A percentile compares a stretch with the other conserved stretches of the same genome.
Conservation (phyloP, 495 filamentous ascomycete species). For the Cudoniella acicularis region DNA sequence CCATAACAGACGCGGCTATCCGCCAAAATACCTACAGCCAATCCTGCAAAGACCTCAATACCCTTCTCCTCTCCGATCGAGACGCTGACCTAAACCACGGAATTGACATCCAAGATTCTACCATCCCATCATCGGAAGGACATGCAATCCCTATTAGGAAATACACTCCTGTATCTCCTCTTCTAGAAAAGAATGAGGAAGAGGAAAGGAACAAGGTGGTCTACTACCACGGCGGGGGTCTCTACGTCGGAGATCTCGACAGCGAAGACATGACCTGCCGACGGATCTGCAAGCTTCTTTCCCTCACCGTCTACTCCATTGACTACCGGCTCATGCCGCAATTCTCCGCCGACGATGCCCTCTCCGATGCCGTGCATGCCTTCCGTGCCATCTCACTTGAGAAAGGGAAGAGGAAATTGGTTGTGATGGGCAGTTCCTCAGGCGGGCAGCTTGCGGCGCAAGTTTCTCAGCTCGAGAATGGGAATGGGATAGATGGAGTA, state of each 20-base stretch:
- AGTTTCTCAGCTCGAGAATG: slow-evolving; percentile 18
- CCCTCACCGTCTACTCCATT: slow-evolving; percentile 26
- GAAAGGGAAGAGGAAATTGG: background rate
- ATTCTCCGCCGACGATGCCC: slow-evolving; percentile 21
- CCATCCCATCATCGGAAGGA: background rate
- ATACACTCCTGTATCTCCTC: slow-evolving; percentile 12
- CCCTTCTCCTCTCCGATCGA: slow-evolving; percentile 8
- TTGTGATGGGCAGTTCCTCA: slow-evolving; percentile 30
- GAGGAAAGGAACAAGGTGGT: slow-evolving; percentile 12
- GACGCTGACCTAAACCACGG: slow-evolving; percentile 9
- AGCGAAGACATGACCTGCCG: slow-evolving; percentile 32
- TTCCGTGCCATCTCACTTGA: slow-evolving; percentile 14
- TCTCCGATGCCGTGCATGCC: slow-evolving; percentile 24
- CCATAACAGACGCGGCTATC: background rate
- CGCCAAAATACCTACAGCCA: slow-evolving; percentile 13
- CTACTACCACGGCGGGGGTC: slow-evolving; percentile 33
- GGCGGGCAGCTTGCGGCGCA: slow-evolving; percentile 31
- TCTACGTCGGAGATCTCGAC: slow-evolving; percentile 29
- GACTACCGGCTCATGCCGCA: slow-evolving; percentile 28
- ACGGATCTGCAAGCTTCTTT: slow-evolving; percentile 20
- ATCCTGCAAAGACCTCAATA: slow-evolving; percentile 16
- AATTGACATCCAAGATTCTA: slow-evolving; percentile 4
- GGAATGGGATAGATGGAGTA: slow-evolving; percentile 18
- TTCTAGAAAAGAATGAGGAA: background rate
- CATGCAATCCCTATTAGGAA: slow-evolving; percentile 12